These are phyloP conservation scores for Aegilops tauschii DNA, from an alignment of 176 grass and related monocot genomes.

Conservation along the genomic window DNA sequence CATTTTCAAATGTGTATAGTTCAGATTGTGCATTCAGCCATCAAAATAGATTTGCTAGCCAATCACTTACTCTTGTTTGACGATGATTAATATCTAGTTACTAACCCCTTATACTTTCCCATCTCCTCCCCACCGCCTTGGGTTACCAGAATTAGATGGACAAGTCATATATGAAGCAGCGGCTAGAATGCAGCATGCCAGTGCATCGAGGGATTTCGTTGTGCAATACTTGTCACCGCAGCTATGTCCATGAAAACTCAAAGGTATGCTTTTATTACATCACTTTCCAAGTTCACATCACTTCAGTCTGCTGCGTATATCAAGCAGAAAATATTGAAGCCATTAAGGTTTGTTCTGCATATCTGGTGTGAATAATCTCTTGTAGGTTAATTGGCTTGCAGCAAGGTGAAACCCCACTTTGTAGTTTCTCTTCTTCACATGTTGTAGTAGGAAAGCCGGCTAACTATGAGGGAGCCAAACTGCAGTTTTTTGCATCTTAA, in stretches of 20 bases:
- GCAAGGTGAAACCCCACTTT: not conserved
- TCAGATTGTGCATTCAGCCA: too few relatives aligned
- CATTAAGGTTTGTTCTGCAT: slow-evolving; percentile 78
- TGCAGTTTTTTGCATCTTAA: not conserved
- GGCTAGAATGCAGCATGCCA: not conserved
- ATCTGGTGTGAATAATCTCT: slow-evolving; percentile 24
- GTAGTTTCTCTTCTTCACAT: too few relatives aligned
- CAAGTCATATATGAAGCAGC: too few relatives aligned
- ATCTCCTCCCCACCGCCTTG: too few relatives aligned
- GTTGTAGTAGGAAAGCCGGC: too few relatives aligned
- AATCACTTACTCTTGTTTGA: too few relatives aligned
- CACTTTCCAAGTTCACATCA: slow-evolving; percentile 95
- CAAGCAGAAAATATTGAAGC: slow-evolving; percentile 15
- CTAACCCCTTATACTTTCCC: too few relatives aligned
- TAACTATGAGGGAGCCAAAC: too few relatives aligned
- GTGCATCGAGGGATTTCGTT: slow-evolving; percentile 90
- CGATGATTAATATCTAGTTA: too few relatives aligned
- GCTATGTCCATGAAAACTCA: slow-evolving; percentile 99
- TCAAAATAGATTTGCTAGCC: too few relatives aligned
- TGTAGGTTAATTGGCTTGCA: not conserved
- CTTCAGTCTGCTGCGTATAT: slow-evolving; percentile 92
- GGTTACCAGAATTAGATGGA: too few relatives aligned
- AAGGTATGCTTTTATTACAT: slow-evolving; percentile 93
- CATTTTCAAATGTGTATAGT: too few relatives aligned
- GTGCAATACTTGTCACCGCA: slow-evolving; percentile 92